These are phyloP conservation scores for Xylaria intraflava DNA, from an alignment of 495 filamentous ascomycete genomes.

Conservation along the genomic window DNA sequence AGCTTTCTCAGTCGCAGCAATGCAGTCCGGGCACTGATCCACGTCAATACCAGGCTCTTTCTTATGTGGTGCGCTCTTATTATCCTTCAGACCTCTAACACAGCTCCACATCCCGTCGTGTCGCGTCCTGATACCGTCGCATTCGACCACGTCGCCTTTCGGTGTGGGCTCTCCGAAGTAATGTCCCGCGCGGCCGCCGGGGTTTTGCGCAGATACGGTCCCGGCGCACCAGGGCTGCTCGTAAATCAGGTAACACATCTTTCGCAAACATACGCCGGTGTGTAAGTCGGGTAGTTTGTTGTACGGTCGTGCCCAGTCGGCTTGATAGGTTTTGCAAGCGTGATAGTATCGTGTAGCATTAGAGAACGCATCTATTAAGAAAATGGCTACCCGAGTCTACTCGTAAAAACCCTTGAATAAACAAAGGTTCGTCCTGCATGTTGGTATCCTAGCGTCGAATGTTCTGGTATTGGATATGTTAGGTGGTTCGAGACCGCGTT, in stretches of 20 bases:
- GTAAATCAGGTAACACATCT: neutral
- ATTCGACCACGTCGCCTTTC: neutral
- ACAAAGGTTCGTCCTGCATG: neutral
- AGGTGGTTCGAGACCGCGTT: neutral
- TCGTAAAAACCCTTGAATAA: too few species aligned
- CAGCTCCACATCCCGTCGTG: neutral
- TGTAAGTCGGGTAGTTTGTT: too few species aligned
- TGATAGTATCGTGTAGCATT: too few species aligned
- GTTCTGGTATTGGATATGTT: neutral
- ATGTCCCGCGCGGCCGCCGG: neutral
- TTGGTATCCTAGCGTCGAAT: neutral
- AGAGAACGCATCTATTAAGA: too few species aligned
- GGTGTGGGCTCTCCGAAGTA: neutral
- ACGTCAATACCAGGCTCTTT: neutral
- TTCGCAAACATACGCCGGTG: too few species aligned
- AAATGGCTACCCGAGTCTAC: too few species aligned
- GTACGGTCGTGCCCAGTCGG: too few species aligned
- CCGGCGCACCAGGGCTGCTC: neutral
- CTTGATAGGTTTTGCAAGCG: too few species aligned
- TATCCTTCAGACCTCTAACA: neutral
- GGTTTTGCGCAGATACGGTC: neutral
- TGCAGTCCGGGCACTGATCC: neutral
- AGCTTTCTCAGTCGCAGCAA: neutral
- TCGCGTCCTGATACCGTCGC: neutral
- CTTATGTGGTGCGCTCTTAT: neutral